Percentiles rank a stretch among this genome's conserved stretches.
Conservation (phyloP, 179 eudicot genomes). For the Carnegiea gigantea region DNA sequence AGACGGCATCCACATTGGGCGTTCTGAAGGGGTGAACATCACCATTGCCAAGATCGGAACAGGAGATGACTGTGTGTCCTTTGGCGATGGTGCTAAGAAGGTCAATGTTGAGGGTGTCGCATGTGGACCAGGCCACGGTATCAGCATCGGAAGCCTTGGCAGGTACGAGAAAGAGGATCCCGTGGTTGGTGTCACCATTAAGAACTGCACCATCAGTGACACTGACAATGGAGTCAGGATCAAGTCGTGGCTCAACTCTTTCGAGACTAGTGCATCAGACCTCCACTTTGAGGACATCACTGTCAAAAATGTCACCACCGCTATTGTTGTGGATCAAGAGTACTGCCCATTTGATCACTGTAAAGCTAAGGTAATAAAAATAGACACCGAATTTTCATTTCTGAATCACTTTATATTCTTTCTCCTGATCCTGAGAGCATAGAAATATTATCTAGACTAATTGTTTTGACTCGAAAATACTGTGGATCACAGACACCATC, state of each 20-base stretch:
- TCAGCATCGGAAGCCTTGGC: slow-evolving; percentile 58
- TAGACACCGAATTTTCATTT: not conserved
- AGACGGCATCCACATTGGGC: slow-evolving; percentile 59
- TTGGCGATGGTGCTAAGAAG: slow-evolving; percentile 48
- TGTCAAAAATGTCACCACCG: slow-evolving; percentile 37
- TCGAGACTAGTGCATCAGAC: slow-evolving; percentile 3
- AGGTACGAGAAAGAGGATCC: slow-evolving; percentile 40
- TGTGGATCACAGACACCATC: not conserved
- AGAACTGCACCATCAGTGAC: slow-evolving; percentile 32
- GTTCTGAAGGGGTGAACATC: slow-evolving; percentile 36
- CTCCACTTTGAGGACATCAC: slow-evolving; percentile 48
- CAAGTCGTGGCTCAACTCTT: slow-evolving; percentile 41
- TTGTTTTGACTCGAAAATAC: not conserved
- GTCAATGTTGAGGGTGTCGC: slow-evolving; percentile 34
- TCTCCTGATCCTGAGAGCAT: too few relatives aligned
- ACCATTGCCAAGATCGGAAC: slow-evolving; percentile 30
- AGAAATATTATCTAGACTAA: too few relatives aligned
- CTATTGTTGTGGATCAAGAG: slow-evolving; percentile 53
- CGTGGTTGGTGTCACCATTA: slow-evolving; percentile 29
- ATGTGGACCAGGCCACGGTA: slow-evolving; percentile 65
- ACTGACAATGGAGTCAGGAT: slow-evolving; percentile 45
- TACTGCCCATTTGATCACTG: slow-evolving; percentile 51
- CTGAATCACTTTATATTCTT: not conserved
- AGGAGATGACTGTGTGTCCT: slow-evolving; percentile 54
- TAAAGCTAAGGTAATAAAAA: slow-evolving; percentile 24